Conservation (phyloP, 169 alveolate genomes). For the Plasmodium inui region DNA sequence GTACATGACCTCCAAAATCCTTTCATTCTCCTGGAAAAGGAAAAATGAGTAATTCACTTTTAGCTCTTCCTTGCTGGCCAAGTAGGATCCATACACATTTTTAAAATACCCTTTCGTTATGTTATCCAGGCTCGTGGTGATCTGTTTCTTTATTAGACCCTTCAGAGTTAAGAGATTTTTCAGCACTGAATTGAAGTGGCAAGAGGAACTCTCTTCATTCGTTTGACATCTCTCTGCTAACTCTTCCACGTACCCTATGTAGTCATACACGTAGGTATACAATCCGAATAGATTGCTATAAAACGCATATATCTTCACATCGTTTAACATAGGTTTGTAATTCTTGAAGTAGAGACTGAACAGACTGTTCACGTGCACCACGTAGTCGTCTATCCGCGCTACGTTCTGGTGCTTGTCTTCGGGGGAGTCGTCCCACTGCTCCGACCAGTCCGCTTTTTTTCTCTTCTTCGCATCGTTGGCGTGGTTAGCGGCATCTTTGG, state of each 20-base stretch:
- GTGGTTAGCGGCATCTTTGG: background rate
- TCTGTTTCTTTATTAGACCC: background rate
- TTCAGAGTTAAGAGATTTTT: slow-evolving; percentile 8
- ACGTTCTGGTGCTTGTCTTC: background rate
- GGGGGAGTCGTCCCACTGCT: background rate
- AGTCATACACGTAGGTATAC: slow-evolving; percentile 37
- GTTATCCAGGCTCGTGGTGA: background rate
- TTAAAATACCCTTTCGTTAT: slow-evolving; percentile 5
- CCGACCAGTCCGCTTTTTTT: background rate
- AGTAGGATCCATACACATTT: background rate
- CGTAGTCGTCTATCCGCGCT: slow-evolving; percentile 1
- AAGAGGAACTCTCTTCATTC: background rate
- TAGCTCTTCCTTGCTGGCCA: background rate
- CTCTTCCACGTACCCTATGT: background rate
- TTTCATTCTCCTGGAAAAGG: slow-evolving; percentile 20
- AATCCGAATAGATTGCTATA: slow-evolving; percentile 40
- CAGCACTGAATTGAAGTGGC: background rate
- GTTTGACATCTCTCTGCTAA: background rate
- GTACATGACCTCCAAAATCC: slow-evolving; percentile 35
- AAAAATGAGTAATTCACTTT: slow-evolving; percentile 32
- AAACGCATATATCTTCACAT: slow-evolving; percentile 50
- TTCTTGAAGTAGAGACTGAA: slow-evolving; percentile 34
- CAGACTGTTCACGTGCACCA: slow-evolving; percentile 24
- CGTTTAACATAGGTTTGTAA: background rate
- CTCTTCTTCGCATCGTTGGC: background rate